Conservation (phyloP, 2,329 filamentous ascomycete genomes). For the Harringtonia aguacate region DNA sequence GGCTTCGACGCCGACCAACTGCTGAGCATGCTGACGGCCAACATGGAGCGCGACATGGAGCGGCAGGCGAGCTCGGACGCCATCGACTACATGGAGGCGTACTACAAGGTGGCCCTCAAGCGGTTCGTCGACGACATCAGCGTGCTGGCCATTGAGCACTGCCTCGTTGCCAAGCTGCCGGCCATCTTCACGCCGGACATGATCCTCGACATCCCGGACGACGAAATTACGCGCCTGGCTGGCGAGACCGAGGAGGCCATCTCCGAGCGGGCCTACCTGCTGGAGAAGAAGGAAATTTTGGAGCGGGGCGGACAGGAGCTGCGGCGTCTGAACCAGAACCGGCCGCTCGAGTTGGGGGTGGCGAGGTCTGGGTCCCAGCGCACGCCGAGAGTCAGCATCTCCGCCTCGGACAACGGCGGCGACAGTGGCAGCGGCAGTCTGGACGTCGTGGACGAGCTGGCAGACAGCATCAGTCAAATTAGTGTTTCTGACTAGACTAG, state of each 20-base stretch:
- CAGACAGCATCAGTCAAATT: no score
- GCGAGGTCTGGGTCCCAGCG: no score
- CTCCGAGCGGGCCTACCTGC: constrained; percentile 11
- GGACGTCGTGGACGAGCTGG: no score
- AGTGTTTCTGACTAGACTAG: no score
- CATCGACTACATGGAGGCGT: constrained; percentile 29
- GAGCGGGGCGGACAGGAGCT: constrained; percentile 7
- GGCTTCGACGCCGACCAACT: no score
- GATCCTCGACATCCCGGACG: constrained; percentile 12
- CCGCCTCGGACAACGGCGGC: no score
- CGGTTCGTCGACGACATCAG: constrained; percentile 17
- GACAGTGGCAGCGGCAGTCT: no score
- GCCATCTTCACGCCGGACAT: constrained; percentile 13
- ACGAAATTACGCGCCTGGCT: constrained; percentile 11
- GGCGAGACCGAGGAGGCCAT: constrained; percentile 11
- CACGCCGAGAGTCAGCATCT: no score
- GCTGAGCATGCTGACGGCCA: background rate
- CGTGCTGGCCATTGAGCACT: constrained; percentile 15
- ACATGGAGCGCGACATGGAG: constrained; percentile 23
- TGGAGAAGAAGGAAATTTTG: constrained; percentile 16
- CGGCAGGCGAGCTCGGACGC: constrained; percentile 24
- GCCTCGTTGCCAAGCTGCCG: constrained; percentile 14
- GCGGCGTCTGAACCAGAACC: constrained; percentile 9
- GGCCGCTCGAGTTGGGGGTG: no score
- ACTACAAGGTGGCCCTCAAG: constrained; percentile 29